Base-by-base conservation (phyloP, 1,139 yeast genomes). In the Pichia inconspicua region DNA sequence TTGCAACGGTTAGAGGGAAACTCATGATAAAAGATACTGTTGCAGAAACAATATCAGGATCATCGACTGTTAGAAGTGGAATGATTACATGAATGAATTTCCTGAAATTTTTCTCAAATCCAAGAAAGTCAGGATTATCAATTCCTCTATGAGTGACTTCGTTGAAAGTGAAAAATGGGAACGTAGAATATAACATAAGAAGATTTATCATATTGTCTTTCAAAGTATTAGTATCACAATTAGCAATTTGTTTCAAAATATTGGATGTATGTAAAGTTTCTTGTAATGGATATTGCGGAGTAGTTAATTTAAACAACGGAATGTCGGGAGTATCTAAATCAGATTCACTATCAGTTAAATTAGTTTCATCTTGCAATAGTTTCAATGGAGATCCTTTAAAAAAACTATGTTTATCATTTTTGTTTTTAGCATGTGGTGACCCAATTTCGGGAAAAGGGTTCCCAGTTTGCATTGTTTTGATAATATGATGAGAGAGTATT, bases 1-100 rank as follows among this genome's bases (percentile, higher is more conserved):
- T 53, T 2, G 60, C 48, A 25, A 53, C 50, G 10, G 59, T 52
- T 3, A 55, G 39, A 19, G 61, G 60, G 41, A 61, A 56, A 41
- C 59, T 56, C 34, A 57, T 28, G 5, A 61, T 32, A 15, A 61
- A 57, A 1, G 48, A 32, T 44, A 53, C 53, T 4, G 53, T 44
- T 2, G 60, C 58, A 0, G 25, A 31, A 10, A 47, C 48, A n/a
- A 63, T 40, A 4, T 50, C 52, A 7, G 34, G 39, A 45, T 59
- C 61, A 15, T 53, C 51, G 12, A 54, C 52, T 15, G 47, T 45
- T 8, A 61, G 28, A 10, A 62, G 46, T 14, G 41, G 43, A 5
- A 52, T 47, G 17, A 62, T 43, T 12, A 59, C 62, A 15, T 48
- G 43, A 10, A 62, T 51, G 8, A 60, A 49, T n/a, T 34, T 47